phyloP scores from a whole-genome alignment of 495 filamentous ascomycete species.

The Terfezia claveryi region DNA sequence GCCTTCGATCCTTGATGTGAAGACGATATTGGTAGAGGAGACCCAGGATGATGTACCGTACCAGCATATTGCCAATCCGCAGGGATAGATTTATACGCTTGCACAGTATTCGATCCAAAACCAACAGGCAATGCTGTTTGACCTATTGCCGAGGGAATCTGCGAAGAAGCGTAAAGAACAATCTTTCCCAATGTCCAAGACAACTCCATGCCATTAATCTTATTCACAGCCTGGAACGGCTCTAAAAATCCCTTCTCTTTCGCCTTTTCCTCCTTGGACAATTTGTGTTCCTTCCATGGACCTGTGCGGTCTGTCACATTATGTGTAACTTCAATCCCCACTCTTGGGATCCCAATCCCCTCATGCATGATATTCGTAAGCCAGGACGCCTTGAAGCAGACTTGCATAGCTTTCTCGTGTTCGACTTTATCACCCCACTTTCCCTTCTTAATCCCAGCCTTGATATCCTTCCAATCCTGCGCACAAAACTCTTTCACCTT shows the following conservation, averaged over 20 bases:
- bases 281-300: conserved; percentile 40
- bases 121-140: conserved; percentile 45
- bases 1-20: too few relatives aligned
- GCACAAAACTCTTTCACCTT: conserved; percentile 69
- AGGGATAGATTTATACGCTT: conserved; percentile 28
- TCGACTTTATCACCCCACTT: conserved; percentile 65
- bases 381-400: conserved; percentile 97
- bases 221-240: conserved; percentile 82
- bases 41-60: conserved; percentile 22
- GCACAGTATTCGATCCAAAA: conserved; percentile 53
- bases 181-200: conserved; percentile 97
- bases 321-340: conserved; percentile 46
- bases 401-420: conserved; percentile 48
- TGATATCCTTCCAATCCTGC: conserved; percentile 57
- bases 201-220: conserved; percentile 81
- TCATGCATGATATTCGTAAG: conserved; percentile 88
- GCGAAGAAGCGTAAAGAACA: conserved; percentile 84
- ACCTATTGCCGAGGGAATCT: conserved; percentile 36
- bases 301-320: conserved; percentile 26
- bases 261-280: conserved; percentile 27
- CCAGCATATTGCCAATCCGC: conserved; percentile 59
- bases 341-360: conserved; percentile 82
- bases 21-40: background rate
- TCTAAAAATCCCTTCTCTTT: conserved; percentile 64
- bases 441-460: conserved; percentile 34